Percentiles rank a stretch among this genome's conserved stretches.
phyloP scores from a whole-genome alignment of 345 rosid genomes.

The Anastatica hierochuntica region DNA sequence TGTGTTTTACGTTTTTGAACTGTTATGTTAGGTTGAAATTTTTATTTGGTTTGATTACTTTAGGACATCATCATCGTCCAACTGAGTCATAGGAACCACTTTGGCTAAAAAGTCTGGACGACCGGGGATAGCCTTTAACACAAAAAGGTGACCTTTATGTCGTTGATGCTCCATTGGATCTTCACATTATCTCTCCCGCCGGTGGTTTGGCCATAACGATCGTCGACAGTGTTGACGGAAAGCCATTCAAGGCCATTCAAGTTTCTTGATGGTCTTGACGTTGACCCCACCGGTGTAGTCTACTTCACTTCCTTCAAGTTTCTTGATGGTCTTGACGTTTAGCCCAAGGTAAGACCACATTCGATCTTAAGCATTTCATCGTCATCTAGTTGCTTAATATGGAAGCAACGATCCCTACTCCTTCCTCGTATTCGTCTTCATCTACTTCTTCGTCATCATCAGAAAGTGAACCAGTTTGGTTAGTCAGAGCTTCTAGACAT shows the following conservation, averaged over 20 bases:
- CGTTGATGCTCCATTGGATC: slow-evolving; percentile 41
- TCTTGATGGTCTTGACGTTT: slow-evolving; percentile 21
- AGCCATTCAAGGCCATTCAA: slow-evolving; percentile 21
- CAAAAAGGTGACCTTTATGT: slow-evolving; percentile 30
- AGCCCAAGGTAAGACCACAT: slow-evolving; percentile 1
- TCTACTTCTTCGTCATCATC: slow-evolving; percentile 59
- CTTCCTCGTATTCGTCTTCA: too few species aligned
- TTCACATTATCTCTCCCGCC: slow-evolving; percentile 25
- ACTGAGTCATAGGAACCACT: slow-evolving; percentile 20
- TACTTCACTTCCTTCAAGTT: slow-evolving; percentile 42
- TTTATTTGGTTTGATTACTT: too few species aligned
- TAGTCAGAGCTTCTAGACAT: slow-evolving; percentile 44
- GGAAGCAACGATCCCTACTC: slow-evolving; percentile 16
- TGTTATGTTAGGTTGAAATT: too few species aligned
- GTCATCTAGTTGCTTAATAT: slow-evolving; percentile 23
- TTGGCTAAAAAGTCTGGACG: slow-evolving; percentile 29
- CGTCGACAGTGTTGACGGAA: slow-evolving; percentile 22
- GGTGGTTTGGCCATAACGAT: slow-evolving; percentile 37
- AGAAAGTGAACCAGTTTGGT: slow-evolving; percentile 44
- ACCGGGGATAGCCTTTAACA: slow-evolving; percentile 34
- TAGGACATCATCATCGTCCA: slow-evolving; percentile 18
- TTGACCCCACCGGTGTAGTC: slow-evolving; percentile 29
- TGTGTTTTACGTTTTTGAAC: too few species aligned
- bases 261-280: slow-evolving; percentile 34
- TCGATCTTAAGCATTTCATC: too few species aligned